Base-by-base conservation (phyloP, 1,139 yeast species). In the Sugiyamaella japonica region DNA sequence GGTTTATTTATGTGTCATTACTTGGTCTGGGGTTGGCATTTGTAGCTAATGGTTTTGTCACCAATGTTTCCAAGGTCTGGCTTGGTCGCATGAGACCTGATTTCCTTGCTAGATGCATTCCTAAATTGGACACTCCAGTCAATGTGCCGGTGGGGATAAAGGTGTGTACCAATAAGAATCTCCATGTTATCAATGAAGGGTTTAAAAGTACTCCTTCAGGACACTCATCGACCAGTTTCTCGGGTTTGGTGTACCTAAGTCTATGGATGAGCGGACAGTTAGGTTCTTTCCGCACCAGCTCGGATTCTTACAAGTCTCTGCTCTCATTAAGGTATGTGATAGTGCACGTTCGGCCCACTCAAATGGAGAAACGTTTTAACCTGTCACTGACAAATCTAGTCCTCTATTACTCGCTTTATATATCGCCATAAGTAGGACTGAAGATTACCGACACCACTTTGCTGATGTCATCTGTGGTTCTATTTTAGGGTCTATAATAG, bases 11-110 rank as follows among this genome's bases (percentile, higher is more conserved):
- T 56, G 64, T 73, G 17, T 71, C 81, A 2, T 52, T 78, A 1
- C 65, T 80, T 40, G 83, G 82, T 1, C 70, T 81, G 41, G 65
- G 70, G 23, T 63, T 78, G 13, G 69, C 81, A 1, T 66, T 77
- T 48, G 61, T 72, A 3, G 57, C 77, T 41, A 76, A 76, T 31
- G 76, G 77, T 7, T 74, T 79, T 7, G 58, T 81, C 42, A 80
- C 86, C 29, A 83, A 83, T 62, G 70, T 82, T 31, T 67, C 86
- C 54, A 88, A 88, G 69, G 80, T 81, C 59, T 81, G 88, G 84
- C 81, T 88, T 39, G 93, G 90, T n/a, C 76, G 89, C 61, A 88
- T 86, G 41, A 74, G 96, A 39, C 96, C 96, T 0, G 96, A 88
- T 67, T 86, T 88, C 63, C 69, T 88, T 31, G 83, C 81, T 5